Evolutionary conservation across 805 yeast species (phyloP).

Genomic region (Saccharomyces kudriavzevii): DNA sequence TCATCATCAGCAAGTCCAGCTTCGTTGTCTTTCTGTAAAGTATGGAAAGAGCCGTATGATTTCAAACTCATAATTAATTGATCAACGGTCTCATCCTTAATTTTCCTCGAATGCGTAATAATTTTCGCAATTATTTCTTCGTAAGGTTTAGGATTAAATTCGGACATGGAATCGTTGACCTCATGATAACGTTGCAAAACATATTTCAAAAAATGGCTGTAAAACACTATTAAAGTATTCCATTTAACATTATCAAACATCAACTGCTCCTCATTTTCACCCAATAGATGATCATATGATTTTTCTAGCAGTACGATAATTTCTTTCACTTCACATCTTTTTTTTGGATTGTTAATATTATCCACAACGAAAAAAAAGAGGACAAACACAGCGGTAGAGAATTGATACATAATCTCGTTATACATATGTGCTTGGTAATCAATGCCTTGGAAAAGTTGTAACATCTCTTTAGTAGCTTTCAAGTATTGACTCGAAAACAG

Average conservation of each 20-base stretch:
- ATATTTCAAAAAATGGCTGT: constrained; percentile 17
- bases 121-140: constrained; percentile 9
- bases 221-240: constrained; percentile 19
- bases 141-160: constrained; percentile 4
- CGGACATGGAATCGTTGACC: neutral
- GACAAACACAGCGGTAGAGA: constrained; percentile 18
- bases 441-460: constrained; percentile 13
- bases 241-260: constrained; percentile 20
- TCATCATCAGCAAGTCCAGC: neutral
- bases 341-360: constrained; percentile 11
- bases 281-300: constrained; percentile 13
- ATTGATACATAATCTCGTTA: constrained; percentile 17
- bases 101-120: constrained; percentile 5
- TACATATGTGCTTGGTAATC: constrained; percentile 18
- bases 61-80: constrained; percentile 7
- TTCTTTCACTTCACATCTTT: constrained; percentile 5
- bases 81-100: constrained; percentile 15
- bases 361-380: constrained; percentile 16
- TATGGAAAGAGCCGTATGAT: constrained; percentile 26
- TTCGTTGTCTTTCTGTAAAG: constrained; percentile 62
- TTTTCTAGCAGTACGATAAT: constrained; percentile 9
- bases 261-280: constrained; percentile 10
- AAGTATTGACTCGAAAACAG: constrained; percentile 9
- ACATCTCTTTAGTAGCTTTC: constrained; percentile 11
- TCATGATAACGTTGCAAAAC: constrained; percentile 9